Base-by-base conservation (phyloP, 2,329 filamentous ascomycete genomes). In the Scytalidium sp. region DNA sequence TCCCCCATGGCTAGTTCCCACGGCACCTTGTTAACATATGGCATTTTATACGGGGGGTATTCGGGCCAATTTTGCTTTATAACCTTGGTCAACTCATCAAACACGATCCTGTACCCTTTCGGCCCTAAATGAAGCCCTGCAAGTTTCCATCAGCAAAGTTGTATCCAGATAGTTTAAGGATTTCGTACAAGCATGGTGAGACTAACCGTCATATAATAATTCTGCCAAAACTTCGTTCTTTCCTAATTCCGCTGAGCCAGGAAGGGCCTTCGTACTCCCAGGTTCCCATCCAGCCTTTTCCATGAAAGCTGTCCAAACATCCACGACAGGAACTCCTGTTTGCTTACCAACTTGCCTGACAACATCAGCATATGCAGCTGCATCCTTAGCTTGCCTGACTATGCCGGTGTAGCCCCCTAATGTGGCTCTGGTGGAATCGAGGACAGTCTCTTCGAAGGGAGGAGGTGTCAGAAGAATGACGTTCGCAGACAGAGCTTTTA, bases 391-490 rank as follows among this genome's bases (percentile, higher is more conserved):
- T 17, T 29, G 25, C 25, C 25, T 29, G 13, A 29, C 25, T 29
- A 29, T 75, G 9, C 80, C 79, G 52, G 71, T 67, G 1, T 62
- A 69, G 17, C 71, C 62, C 62, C 81, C 79, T 27, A 75, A 66
- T 53, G 64, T 64, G 46, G 74, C 73, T 32, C 81, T 46, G 23
- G 39, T 47, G 8, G n/a, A 9, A 21, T 25, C 32, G 19, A 47
- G 19, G 19, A 10, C 6, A 20, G 41, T 43, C 21, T 43, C 41
- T 13, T 43, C 41, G 10, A 43, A 19, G 2, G 91, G 92, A 1
- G 91, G 88, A n/a, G 92, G 90, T 0, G 89, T 87, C 41, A 97
- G 75, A 7, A 97, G 73, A 42, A 96, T 76, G 47, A 90, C 84
- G 46, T 81, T 81, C 21, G 88, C 83, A 21, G 79, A 76, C 60